Percentiles rank a stretch among this genome's conserved stretches.
These are phyloP conservation scores for Arabidopsis suecica DNA, from an alignment of 345 rosid species.

Conservation along the genomic window DNA sequence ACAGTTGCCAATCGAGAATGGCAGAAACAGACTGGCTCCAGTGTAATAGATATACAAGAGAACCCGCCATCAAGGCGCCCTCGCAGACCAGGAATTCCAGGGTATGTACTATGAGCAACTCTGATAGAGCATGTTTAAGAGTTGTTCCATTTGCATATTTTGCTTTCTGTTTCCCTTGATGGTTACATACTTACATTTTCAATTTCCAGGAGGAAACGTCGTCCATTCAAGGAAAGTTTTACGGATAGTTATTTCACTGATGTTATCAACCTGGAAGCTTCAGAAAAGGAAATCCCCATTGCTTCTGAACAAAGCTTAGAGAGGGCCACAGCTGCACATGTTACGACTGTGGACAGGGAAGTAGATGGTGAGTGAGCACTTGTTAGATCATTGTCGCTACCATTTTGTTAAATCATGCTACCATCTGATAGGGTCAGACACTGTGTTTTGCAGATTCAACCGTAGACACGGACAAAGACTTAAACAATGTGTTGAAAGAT, in stretches of 20 bases:
- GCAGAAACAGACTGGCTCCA: slow-evolving; percentile 66
- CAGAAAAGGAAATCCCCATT: slow-evolving; percentile 45
- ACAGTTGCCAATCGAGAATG: slow-evolving; percentile 74
- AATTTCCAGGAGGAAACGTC: slow-evolving; percentile 53
- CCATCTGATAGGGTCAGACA: slow-evolving; percentile 35
- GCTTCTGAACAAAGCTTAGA: slow-evolving; percentile 40
- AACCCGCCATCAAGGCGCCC: slow-evolving; percentile 50
- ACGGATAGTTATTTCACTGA: slow-evolving; percentile 40
- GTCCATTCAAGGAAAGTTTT: slow-evolving; percentile 53
- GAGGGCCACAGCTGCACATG: slow-evolving; percentile 43
- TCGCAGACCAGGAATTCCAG: slow-evolving; percentile 68
- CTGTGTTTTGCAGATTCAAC: slow-evolving; percentile 50
- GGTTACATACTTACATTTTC: slow-evolving; percentile 29
- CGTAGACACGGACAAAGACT: slow-evolving; percentile 50
- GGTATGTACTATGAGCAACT: slow-evolving; percentile 49
- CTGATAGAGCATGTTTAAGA: slow-evolving; percentile 26
- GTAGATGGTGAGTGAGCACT: slow-evolving; percentile 56
- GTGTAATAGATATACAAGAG: slow-evolving; percentile 48
- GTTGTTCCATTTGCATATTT: slow-evolving; percentile 17
- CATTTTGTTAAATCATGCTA: slow-evolving; percentile 9
- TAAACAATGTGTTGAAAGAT: slow-evolving; percentile 57
- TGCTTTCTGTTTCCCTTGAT: slow-evolving; percentile 15
- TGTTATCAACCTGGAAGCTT: slow-evolving; percentile 48
- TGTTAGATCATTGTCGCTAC: slow-evolving; percentile 34
- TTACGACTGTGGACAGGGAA: slow-evolving; percentile 45